These are phyloP conservation scores for Dichotomocladium elegans DNA, from an alignment of 371 early-diverging fungal species.

Conservation along the genomic window DNA sequence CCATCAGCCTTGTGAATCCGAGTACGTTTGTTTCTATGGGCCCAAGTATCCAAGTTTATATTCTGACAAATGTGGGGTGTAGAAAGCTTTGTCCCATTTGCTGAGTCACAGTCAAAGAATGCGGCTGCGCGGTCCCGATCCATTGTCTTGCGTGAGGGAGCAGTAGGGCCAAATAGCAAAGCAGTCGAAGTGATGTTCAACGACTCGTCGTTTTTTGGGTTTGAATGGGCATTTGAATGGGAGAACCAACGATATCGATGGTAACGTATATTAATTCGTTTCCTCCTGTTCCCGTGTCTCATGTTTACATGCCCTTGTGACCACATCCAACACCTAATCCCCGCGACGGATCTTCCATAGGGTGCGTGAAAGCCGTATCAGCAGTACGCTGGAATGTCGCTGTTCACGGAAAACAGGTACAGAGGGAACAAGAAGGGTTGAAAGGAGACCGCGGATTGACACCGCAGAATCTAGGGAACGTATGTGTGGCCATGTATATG, in stretches of 20 bases:
- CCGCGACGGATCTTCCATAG: conserved; percentile 13
- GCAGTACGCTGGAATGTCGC: conserved; percentile 33
- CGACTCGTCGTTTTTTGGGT: conserved; percentile 31
- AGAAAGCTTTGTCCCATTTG: conserved; percentile 36
- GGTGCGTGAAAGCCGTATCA: conserved; percentile 37
- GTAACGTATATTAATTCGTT: conserved; percentile 10
- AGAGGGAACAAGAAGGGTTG: too few relatives aligned
- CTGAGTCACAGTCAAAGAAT: conserved; percentile 33
- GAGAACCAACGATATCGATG: conserved; percentile 36
- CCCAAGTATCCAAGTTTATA: background rate
- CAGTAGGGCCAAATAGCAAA: too few relatives aligned
- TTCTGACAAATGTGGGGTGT: background rate
- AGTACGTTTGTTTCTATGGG: conserved; percentile 8
- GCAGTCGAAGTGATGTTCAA: conserved; percentile 12
- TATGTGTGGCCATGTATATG: conserved; percentile 42
- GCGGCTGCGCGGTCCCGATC: conserved; percentile 23
- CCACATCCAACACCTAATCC: background rate
- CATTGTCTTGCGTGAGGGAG: conserved; percentile 26
- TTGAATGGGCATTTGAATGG: conserved; percentile 49
- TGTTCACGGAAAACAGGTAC: conserved; percentile 27
- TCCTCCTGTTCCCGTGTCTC: background rate
- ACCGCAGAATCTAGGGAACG: conserved; percentile 21
- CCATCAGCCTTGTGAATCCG: conserved; percentile 40
- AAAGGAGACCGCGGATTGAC: background rate
- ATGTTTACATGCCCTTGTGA: background rate